A percentile compares a stretch with the other conserved stretches of the same genome.
These are phyloP conservation scores for Chalciporus sphaerocephalus DNA, from an alignment of 768 basidiomycete genomes.

Conservation along the genomic window DNA sequence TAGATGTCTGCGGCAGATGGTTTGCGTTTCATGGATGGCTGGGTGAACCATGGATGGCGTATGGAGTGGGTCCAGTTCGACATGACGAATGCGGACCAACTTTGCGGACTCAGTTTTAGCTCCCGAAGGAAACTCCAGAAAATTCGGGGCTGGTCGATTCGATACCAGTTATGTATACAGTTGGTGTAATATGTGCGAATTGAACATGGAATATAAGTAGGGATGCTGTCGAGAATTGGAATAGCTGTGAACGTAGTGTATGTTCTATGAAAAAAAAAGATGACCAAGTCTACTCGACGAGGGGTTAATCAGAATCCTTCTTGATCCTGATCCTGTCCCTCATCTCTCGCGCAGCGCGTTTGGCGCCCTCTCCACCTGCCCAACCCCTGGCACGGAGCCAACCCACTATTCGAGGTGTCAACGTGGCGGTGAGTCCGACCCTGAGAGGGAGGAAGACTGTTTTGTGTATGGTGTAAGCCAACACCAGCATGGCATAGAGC, in stretches of 20 bases:
- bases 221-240: neutral
- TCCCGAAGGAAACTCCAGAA: constrained; percentile 3
- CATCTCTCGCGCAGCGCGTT: constrained; percentile 51
- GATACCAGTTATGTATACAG: no score
- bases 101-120: neutral
- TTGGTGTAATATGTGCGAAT: no score
- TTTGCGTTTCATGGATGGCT: constrained; percentile 41
- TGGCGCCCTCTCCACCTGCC: constrained; percentile 69
- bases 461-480: constrained; percentile 97
- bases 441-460: constrained; percentile 86
- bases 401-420: constrained; percentile 81
- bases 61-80: constrained; percentile 34
- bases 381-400: constrained; percentile 83
- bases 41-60: constrained; percentile 44
- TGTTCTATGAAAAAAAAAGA: neutral
- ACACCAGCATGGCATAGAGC: constrained; percentile 84
- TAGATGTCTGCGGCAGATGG: constrained; percentile 17
- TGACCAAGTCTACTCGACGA: neutral
- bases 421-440: constrained; percentile 80
- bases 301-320: constrained; percentile 19
- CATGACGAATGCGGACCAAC: constrained; percentile 7
- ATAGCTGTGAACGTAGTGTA: constrained; percentile 13
- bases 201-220: neutral
- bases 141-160: constrained; percentile 1
- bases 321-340: constrained; percentile 32